These are phyloP conservation scores for Ceratobasidium sp. DNA, from an alignment of 1,284 basidiomycete genomes.

Conservation along the genomic window DNA sequence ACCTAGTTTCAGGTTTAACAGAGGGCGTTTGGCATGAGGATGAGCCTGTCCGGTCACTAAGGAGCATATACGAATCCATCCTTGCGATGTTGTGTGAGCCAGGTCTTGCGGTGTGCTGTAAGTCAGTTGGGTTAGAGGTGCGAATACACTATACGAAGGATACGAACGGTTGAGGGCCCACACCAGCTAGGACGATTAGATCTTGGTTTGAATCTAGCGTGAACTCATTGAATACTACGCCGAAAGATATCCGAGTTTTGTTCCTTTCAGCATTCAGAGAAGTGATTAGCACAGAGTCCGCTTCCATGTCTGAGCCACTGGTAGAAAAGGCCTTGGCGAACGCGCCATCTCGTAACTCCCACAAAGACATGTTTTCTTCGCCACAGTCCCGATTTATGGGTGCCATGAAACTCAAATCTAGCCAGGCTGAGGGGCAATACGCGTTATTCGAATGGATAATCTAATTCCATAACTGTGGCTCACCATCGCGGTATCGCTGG, in stretches of 20 bases:
- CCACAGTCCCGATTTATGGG: no score
- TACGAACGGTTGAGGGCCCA: background rate
- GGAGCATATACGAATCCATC: background rate
- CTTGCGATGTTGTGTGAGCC: no score
- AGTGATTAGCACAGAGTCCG: constrained; percentile 1
- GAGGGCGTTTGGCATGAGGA: background rate
- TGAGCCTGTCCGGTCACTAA: background rate
- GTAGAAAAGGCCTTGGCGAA: constrained; percentile 8
- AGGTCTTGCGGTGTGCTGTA: no score
- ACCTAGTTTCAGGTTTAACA: background rate
- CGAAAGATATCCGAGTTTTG: background rate
- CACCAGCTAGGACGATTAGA: background rate
- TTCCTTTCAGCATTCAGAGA: background rate
- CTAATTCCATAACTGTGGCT: background rate
- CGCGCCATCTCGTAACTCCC: constrained; percentile 12
- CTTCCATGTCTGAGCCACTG: background rate
- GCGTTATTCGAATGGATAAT: background rate
- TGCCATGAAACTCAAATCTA: no score
- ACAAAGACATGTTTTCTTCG: no score
- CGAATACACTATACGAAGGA: no score
- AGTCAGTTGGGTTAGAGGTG: background rate
- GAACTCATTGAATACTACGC: background rate
- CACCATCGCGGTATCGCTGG: background rate
- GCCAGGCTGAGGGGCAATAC: constrained; percentile 21
- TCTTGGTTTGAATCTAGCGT: background rate